Conservation (phyloP, 208 protist genomes). For the Leishmania tropica region DNA sequence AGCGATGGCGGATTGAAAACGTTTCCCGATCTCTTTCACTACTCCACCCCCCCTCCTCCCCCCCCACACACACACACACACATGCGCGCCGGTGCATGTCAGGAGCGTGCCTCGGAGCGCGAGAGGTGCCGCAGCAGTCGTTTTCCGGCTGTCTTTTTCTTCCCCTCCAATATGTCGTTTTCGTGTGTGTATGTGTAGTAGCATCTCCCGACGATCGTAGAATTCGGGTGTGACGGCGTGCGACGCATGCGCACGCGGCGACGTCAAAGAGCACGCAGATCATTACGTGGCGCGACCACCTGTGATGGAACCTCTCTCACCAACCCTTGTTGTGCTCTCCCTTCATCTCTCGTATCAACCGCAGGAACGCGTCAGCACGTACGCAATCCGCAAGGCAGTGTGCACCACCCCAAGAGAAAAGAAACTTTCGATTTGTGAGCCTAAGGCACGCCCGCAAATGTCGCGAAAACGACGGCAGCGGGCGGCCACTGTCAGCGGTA, state of each 20-base stretch:
- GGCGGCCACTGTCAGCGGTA: not conserved
- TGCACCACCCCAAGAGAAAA: not conserved
- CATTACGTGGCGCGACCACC: not conserved
- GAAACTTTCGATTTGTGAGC: not conserved
- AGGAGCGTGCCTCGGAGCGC: not conserved
- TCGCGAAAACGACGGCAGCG: conserved; percentile 1
- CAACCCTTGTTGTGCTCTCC: not conserved
- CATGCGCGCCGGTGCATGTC: not conserved
- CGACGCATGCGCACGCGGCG: not conserved
- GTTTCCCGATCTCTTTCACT: not conserved
- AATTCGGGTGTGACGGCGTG: not conserved
- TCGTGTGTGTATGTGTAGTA: not conserved
- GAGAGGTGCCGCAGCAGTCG: not conserved
- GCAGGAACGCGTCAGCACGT: not conserved
- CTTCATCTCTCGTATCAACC: not conserved
- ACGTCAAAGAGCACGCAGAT: not conserved
- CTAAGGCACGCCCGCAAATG: not conserved
- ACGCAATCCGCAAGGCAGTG: not conserved
- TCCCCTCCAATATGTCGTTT: not conserved
- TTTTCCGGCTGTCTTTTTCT: not conserved
- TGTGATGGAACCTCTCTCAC: not conserved
- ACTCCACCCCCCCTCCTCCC: no score
- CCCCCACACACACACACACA: not conserved
- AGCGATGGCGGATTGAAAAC: not conserved
- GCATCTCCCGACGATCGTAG: not conserved